Percentiles rank a stretch among this genome's conserved stretches.
phyloP scores from a whole-genome alignment of 23 red algal genomes.

The Rhodosorus marinus region DNA sequence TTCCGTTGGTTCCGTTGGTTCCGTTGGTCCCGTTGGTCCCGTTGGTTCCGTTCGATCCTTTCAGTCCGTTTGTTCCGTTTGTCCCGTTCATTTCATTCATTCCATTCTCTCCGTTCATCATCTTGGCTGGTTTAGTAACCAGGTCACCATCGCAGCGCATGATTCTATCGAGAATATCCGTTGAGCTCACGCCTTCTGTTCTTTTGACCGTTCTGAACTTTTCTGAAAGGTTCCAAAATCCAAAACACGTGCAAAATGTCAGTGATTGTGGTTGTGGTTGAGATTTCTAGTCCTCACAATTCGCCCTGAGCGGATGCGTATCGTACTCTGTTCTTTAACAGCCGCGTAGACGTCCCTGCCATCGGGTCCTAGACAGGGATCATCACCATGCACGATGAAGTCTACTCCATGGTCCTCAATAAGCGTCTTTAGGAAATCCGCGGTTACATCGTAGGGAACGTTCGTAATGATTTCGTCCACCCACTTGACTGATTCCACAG shows the following conservation, averaged over 20 bases:
- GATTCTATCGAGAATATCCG: slow-evolving; percentile 87
- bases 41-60: background rate
- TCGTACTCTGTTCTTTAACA: slow-evolving; percentile 69
- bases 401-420: slow-evolving; percentile 71
- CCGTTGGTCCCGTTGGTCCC: background rate
- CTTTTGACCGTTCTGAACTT: slow-evolving; percentile 77
- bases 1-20: background rate
- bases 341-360: slow-evolving; percentile 79
- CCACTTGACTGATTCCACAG: slow-evolving; percentile 92
- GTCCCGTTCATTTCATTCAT: slow-evolving; percentile 15
- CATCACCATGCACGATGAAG: slow-evolving; percentile 93
- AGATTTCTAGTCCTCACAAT: background rate
- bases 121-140: background rate
- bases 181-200: slow-evolving; percentile 92
- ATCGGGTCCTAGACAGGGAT: slow-evolving; percentile 65
- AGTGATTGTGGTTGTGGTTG: too few species aligned
- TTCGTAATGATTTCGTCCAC: slow-evolving; percentile 76
- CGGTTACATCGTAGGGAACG: slow-evolving; percentile 79
- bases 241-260: too few species aligned
- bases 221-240: slow-evolving; percentile 7
- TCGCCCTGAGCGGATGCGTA: background rate
- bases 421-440: slow-evolving; percentile 57
- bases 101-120: too few species aligned
- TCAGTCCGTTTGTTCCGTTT: background rate
- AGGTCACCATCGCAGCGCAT: slow-evolving; percentile 44